Base-by-base conservation (phyloP, 2,329 filamentous ascomycete species). In the Alternaria solani region DNA sequence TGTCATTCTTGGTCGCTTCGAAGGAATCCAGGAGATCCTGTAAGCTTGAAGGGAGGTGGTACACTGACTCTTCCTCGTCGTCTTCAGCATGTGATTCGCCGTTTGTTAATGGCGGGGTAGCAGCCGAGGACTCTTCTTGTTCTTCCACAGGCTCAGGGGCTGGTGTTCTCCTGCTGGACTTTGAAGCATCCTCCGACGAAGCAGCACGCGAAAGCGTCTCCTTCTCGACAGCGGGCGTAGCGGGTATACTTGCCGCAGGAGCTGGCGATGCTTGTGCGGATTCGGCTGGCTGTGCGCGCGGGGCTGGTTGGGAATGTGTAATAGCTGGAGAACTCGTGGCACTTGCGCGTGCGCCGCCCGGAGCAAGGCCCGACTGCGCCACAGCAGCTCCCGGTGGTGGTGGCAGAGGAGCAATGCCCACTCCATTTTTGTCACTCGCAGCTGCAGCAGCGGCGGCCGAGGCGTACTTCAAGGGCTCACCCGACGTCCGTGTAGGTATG, bases 401-500 rank as follows among this genome's bases (percentile, higher is more conserved):
- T 56, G 95, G 95, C 73, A 98, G 84, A 41, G 95, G 95, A 59
- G 94, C 90, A 74, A 99, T 97, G 26, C 95, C 95, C 30, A 98
- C 90, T 54, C 86, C 86, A 75, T 90, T 94, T 82, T 92, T 94
- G 80, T 97, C 93, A 77, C 88, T 93, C 46, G 94, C 93, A 1
- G 95, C 94, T 0, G 94, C 95, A 0, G 95, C 95, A 0, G 95
- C 95, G 0, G 95, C 95, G 0, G 95, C 95, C 38, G 95, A 98
- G 44, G 95, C 95, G 77, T 99, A 99, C 80, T 98, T 98, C 67
- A 99, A 84, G 1, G 91, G 92, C 78, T 98, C 94, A 48, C 93
- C 93, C 4, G 93, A 91, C 7, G 92, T 89, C 77, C 94, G 88
- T 60, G 91, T 89, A 1, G 95, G 95, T 70, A 94, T 81, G 18